These are phyloP conservation scores for Heliamphora exappendiculata DNA, from an alignment of 148 eudicot species.

Conservation along the genomic window DNA sequence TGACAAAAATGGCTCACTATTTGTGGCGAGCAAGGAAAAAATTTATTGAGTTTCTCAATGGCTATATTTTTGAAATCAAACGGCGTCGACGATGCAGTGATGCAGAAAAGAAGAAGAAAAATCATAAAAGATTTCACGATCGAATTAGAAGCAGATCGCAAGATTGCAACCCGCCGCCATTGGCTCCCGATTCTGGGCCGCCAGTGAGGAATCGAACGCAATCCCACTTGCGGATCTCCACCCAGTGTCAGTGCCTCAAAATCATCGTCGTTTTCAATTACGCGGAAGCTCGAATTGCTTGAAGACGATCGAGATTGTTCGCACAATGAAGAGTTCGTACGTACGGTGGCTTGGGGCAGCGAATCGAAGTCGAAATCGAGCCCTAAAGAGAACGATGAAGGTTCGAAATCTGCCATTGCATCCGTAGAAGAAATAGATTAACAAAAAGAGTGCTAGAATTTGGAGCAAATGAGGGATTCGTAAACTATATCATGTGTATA, in stretches of 20 bases:
- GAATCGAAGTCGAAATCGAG: slow-evolving; percentile 57
- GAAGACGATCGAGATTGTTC: slow-evolving; percentile 17
- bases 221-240: slow-evolving; percentile 31
- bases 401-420: slow-evolving; percentile 58
- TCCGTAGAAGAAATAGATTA: slow-evolving; percentile 1
- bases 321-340: neutral
- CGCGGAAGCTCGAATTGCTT: slow-evolving; percentile 7
- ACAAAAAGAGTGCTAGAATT: too few relatives aligned
- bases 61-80: too few relatives aligned
- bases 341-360: slow-evolving; percentile 14
- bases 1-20: too few relatives aligned
- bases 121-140: too few relatives aligned
- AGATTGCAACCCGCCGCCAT: slow-evolving; percentile 8
- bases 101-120: too few relatives aligned
- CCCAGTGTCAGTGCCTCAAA: slow-evolving; percentile 29
- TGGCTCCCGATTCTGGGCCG: slow-evolving; percentile 13
- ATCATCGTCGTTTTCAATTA: slow-evolving; percentile 25
- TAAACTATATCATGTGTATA: too few relatives aligned
- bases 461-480: too few relatives aligned
- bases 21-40: too few relatives aligned
- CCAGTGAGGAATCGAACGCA: slow-evolving; percentile 7
- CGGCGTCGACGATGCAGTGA: too few relatives aligned
- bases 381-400: slow-evolving; percentile 86
- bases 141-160: too few relatives aligned
- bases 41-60: too few relatives aligned